phyloP scores from a whole-genome alignment of 805 yeast species.

The Barnettozyma vustinii region DNA sequence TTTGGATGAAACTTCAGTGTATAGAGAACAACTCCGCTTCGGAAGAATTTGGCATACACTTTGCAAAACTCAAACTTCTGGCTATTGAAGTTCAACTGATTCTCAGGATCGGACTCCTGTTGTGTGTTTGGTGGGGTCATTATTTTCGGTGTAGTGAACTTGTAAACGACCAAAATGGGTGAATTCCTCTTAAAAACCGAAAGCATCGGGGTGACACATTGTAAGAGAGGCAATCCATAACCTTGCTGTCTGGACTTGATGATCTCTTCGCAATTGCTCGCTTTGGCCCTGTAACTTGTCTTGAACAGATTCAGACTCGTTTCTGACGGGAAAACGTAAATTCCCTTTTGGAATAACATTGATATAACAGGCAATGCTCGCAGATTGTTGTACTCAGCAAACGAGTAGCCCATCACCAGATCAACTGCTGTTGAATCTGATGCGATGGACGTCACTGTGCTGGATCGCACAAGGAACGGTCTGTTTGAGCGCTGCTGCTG shows the following conservation, averaged over 20 bases:
- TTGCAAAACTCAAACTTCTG: conserved; percentile 30
- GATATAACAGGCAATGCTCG: conserved; percentile 31
- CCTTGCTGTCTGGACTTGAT: conserved; percentile 16
- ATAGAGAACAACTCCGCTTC: conserved; percentile 26
- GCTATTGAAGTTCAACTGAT: conserved; percentile 1
- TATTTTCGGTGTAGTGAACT: conserved; percentile 15
- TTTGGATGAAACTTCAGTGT: conserved; percentile 26
- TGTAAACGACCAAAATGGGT: conserved; percentile 29
- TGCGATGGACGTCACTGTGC: neutral
- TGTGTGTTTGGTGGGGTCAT: neutral
- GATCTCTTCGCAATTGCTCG: conserved; percentile 18
- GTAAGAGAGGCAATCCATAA: conserved; percentile 31
- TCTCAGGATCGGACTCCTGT: neutral
- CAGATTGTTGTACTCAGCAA: conserved; percentile 20
- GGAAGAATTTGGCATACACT: conserved; percentile 22
- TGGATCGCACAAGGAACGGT: neutral
- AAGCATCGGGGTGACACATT: conserved; percentile 27
- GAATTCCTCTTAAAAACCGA: conserved; percentile 26
- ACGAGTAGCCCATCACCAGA: conserved; percentile 18
- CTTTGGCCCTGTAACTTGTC: conserved; percentile 19
- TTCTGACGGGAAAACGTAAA: conserved; percentile 34
- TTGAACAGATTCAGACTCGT: conserved; percentile 25
- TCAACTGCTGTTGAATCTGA: conserved; percentile 21
- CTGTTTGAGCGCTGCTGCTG: neutral
- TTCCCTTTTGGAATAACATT: conserved; percentile 31